Evolutionary conservation across 2,329 filamentous ascomycete species (phyloP), one percentile per base, ranked within the genome.

Genomic region (Fusarium heterosporum): DNA sequence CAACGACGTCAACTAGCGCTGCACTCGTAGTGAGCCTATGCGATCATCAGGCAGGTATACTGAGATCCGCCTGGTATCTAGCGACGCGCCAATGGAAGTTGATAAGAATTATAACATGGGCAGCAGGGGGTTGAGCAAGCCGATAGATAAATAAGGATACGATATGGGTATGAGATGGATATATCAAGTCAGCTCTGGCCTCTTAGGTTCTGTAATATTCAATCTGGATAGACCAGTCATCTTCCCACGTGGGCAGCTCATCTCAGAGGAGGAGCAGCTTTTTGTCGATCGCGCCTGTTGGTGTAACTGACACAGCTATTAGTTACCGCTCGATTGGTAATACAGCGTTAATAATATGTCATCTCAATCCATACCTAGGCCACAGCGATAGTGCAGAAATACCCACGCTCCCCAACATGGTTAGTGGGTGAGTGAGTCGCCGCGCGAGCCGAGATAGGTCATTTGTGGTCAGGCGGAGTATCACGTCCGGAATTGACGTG

Each of bases 211-310:
- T 45, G n/a, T n/a, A n/a, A 6, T n/a, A 16, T 30, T 40, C 34
- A 32, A 5, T 38, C 49, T 43, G 32, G 39, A 29, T 48, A 39
- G 38, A 46, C 53, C 53, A 64, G 66, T 47, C 54, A 55, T 40
- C 39, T n/a, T 43, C 58, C 51, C 58, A 69, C 62, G 66, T 69
- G 66, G 51, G 54, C 59, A 51, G 54, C 59, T 66, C 41, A 28
- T 41, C 42, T 28, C 46, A 32, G 7, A 62, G 34, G 26, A 46
- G 46, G 45, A 58, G 34, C 38, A 36, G 34, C 34, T n/a, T 16
- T n/a, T 16, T 9, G 32, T 34, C 14, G 30, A 16, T 34, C 16
- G 30, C 30, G 30, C 30, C 16, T 34, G 30, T 34, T 34, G 30
- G 30, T 34, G 30, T 16, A 34, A 34, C 16, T 34, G 17, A 8